Evolutionary conservation across 345 rosid species (phyloP).

Genomic region (Euphorbia lathyris): DNA sequence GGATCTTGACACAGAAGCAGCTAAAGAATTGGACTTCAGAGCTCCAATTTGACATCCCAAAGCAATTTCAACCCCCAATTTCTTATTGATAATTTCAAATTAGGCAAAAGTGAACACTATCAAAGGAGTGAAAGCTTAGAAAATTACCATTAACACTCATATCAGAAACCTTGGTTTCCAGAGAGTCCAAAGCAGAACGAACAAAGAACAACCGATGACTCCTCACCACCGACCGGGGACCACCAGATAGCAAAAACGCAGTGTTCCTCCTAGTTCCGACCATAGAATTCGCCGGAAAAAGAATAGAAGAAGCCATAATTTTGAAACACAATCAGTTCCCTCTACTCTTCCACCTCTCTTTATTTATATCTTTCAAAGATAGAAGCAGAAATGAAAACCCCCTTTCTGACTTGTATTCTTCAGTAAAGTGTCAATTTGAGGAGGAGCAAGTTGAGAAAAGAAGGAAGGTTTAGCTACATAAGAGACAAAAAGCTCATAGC

Average conservation of each 20-base stretch:
- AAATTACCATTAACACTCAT: conserved; percentile 86
- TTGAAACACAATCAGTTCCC: no score
- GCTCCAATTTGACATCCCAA: neutral
- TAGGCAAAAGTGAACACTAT: neutral
- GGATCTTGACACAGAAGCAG: neutral
- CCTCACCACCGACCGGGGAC: conserved; percentile 26
- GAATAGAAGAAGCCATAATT: conserved; percentile 72
- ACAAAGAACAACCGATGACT: conserved; percentile 41
- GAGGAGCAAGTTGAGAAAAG: neutral
- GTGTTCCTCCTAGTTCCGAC: conserved; percentile 26
- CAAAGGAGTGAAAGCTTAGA: neutral
- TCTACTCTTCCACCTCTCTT: neutral
- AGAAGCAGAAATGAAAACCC: neutral
- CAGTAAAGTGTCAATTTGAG: neutral
- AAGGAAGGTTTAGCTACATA: neutral
- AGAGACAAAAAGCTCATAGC: neutral
- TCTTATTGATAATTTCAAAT: neutral
- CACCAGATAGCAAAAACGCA: conserved; percentile 22
- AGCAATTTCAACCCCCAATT: neutral
- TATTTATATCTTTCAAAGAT: neutral
- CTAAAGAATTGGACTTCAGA: neutral
- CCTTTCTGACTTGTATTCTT: neutral
- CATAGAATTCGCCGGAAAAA: conserved; percentile 59
- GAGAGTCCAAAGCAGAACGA: conserved; percentile 59
- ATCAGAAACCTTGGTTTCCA: conserved; percentile 70